Evolutionary conservation across 345 rosid species (phyloP), one percentile per base, ranked within the genome.

Genomic region (Gossypium herbaceum): DNA sequence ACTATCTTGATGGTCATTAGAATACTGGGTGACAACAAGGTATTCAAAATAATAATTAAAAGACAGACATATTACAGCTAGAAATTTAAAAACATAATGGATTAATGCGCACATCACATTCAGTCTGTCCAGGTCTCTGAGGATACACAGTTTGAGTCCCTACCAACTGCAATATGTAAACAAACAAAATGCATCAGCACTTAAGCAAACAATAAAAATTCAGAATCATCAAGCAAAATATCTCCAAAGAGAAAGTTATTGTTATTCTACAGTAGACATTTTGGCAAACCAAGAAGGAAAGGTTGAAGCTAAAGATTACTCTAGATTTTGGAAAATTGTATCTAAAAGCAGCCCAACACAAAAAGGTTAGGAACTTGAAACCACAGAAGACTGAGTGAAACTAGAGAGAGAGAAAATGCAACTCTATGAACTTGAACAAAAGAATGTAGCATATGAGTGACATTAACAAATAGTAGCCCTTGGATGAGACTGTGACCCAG

Each of bases 121-220:
- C 98, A 76, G 82, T 34, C 81, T 91, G 94, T 73, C 97, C 97
- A 78, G 91, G 92, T 74, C 94, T 87, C 79, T 91, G 98, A 67
- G 98, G 97, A 72, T 91, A 94, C 41, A 82, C 48, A n/a, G 87
- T 47, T 24, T 88, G 19, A 74, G 82, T 79, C 73, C 82, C 70
- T 66, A 86, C 94, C 73, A 90, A 73, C 98, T 94, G 88, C 78
- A 84, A 74, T 47, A 79, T 68, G 68, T 66, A 79, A 81, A 76
- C 51, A 76, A 68, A 72, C 29, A 67, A 62, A 20, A 47, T 5
- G 19, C 82, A 74, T 87, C 80, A 82, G 63, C 72, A 65, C 70
- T 72, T 77, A 82, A 66, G 79, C 52, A 72, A 82, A 43, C 61
- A 74, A 74, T 39, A 59, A 43, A 2, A 70, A 15, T 63, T 63